A percentile compares a stretch with the other conserved stretches of the same genome.
Conservation (phyloP, 2,329 filamentous ascomycete genomes). For the Aspergillus hortae region DNA sequence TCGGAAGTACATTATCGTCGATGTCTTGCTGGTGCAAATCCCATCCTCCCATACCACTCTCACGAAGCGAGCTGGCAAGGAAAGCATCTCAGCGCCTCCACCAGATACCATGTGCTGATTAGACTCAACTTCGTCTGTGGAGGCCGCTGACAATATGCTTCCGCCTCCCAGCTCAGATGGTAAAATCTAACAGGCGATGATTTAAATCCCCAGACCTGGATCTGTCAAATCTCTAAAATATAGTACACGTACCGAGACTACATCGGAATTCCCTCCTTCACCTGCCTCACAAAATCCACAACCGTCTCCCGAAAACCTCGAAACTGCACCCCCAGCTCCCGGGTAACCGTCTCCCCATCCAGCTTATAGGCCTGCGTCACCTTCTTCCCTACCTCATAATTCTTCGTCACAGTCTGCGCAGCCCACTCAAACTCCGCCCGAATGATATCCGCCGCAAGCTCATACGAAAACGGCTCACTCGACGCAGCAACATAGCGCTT, state of each 20-base stretch:
- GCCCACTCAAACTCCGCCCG: slow-evolving; percentile 2
- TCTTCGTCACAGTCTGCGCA: background rate
- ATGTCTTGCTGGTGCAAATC: too few relatives aligned
- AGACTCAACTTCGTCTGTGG: too few relatives aligned
- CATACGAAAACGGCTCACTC: slow-evolving; percentile 46
- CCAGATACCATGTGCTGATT: too few relatives aligned
- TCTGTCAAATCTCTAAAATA: background rate
- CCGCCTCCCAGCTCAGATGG: too few relatives aligned
- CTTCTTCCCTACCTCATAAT: background rate
- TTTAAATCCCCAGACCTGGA: too few relatives aligned
- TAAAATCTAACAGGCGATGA: too few relatives aligned
- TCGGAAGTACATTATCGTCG: too few relatives aligned
- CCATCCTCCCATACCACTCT: too few relatives aligned
- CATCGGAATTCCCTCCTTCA: background rate
- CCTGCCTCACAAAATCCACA: background rate
- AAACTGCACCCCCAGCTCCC: background rate
- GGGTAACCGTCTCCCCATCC: background rate
- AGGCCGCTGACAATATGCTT: too few relatives aligned
- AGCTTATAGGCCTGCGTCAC: background rate
- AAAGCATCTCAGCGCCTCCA: too few relatives aligned
- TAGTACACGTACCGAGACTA: background rate
- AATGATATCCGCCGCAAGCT: slow-evolving; percentile 26
- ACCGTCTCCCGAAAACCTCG: background rate
- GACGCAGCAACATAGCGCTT: slow-evolving; percentile 38
- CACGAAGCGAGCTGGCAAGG: too few relatives aligned